Percentiles rank a stretch among this genome's conserved stretches.
Conservation (phyloP, 2,329 filamentous ascomycete species). For the Stachybotrys elegans region DNA sequence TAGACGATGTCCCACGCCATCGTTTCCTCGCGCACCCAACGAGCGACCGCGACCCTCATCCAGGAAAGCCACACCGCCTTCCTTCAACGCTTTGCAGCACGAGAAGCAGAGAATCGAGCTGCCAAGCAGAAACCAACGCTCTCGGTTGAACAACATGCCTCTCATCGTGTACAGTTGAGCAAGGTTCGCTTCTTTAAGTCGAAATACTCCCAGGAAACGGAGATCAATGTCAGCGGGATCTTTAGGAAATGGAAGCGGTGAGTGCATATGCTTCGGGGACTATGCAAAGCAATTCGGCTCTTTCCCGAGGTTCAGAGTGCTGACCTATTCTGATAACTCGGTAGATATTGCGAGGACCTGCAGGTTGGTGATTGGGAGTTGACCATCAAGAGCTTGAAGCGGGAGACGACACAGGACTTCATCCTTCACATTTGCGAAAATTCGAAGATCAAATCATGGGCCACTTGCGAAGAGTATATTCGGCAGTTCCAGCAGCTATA, state of each 20-base stretch:
- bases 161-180: slow-evolving; percentile 11
- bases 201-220: slow-evolving; percentile 13
- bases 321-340: slow-evolving; percentile 1
- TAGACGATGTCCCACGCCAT: too few species aligned
- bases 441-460: slow-evolving; percentile 17
- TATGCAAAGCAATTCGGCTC: not conserved
- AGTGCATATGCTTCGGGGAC: not conserved
- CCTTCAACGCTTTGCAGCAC: slow-evolving; percentile 7
- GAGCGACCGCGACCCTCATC: too few species aligned
- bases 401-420: slow-evolving; percentile 17
- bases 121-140: slow-evolving; percentile 10
- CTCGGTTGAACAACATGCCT: slow-evolving; percentile 13
- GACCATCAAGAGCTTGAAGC: slow-evolving; percentile 11
- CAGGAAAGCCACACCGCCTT: slow-evolving; percentile 8
- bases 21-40: too few species aligned
- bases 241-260: slow-evolving; percentile 17
- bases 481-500: slow-evolving; percentile 21
- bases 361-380: slow-evolving; percentile 13
- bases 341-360: slow-evolving; percentile 15
- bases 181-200: slow-evolving; percentile 14
- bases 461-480: slow-evolving; percentile 17
- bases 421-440: slow-evolving; percentile 16
- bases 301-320: not conserved
- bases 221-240: slow-evolving; percentile 17
- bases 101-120: slow-evolving; percentile 6